phyloP scores from a whole-genome alignment of 306 rosid genomes.

The Pyrus pyrifolia region DNA sequence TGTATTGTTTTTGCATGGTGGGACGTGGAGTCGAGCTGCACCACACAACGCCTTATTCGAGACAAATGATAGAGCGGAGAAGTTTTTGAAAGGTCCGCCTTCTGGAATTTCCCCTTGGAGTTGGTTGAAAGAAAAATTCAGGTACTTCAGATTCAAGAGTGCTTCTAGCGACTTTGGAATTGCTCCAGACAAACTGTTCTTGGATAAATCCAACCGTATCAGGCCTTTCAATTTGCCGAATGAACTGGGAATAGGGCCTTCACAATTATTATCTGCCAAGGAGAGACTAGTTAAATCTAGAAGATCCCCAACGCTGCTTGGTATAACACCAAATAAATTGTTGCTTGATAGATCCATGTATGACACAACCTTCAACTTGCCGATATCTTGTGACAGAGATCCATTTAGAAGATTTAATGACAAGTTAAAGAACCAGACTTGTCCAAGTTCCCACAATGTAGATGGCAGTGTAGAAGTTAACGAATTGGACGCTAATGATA shows the following conservation, averaged over 20 bases:
- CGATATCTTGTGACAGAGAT: not conserved
- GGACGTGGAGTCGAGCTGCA: not conserved
- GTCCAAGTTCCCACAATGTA: not conserved
- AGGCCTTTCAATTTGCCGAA: not conserved
- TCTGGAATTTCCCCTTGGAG: not conserved
- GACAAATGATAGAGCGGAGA: not conserved
- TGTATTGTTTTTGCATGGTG: slow-evolving; percentile 1
- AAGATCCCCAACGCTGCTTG: not conserved
- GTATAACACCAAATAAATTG: not conserved
- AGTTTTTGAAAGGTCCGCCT: not conserved
- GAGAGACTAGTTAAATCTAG: not conserved
- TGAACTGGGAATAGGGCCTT: not conserved
- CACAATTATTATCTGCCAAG: not conserved
- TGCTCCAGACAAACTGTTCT: not conserved
- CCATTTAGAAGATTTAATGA: not conserved
- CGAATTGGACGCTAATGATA: not conserved
- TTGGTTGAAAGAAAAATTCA: no score
- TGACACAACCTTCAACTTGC: not conserved
- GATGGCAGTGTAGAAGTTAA: not conserved
- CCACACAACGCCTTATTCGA: slow-evolving; percentile 11
- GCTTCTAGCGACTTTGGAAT: not conserved
- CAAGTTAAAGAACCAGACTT: not conserved
- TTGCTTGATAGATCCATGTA: no score
- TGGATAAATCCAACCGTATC: no score
- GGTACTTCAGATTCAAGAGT: not conserved